phyloP scores from a whole-genome alignment of 208 protist species.

The Crithidia mellificae region DNA sequence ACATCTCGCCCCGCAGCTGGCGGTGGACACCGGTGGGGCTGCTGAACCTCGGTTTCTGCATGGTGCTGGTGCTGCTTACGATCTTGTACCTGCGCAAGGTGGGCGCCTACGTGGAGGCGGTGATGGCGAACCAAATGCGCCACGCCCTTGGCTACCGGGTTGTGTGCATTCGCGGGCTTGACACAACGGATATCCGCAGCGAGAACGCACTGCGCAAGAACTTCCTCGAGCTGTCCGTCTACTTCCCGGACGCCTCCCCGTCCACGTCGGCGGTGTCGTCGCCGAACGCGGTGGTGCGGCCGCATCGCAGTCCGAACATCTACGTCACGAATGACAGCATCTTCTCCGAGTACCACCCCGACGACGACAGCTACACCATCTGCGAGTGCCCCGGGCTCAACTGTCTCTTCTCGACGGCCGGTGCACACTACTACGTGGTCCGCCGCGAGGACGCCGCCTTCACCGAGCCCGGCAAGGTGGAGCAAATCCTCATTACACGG shows the following conservation, averaged over 20 bases:
- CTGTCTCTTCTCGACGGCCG: constrained; percentile 67
- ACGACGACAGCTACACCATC: constrained; percentile 34
- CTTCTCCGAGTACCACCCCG: constrained; percentile 19
- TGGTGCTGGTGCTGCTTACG: constrained; percentile 47
- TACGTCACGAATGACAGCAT: constrained; percentile 14
- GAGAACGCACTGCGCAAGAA: constrained; percentile 34
- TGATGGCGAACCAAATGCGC: constrained; percentile 72
- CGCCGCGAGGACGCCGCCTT: constrained; percentile 54
- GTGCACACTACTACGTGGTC: constrained; percentile 52
- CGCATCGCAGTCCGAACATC: not conserved
- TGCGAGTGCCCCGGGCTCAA: constrained; percentile 52
- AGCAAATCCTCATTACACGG: constrained; percentile 70
- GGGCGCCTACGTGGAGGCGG: constrained; percentile 48
- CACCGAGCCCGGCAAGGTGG: constrained; percentile 48
- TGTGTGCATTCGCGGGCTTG: constrained; percentile 66
- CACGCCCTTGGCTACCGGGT: constrained; percentile 77
- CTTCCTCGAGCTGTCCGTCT: constrained; percentile 51
- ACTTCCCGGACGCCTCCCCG: constrained; percentile 42
- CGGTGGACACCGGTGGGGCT: constrained; percentile 59
- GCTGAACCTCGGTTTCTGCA: constrained; percentile 69
- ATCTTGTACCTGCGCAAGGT: constrained; percentile 54
- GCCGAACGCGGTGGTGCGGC: not conserved
- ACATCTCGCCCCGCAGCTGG: constrained; percentile 63
- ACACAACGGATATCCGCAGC: constrained; percentile 35
- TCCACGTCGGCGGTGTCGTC: not conserved